Conservation (phyloP, 148 eudicot genomes). For the Dianthus caryophyllus region DNA sequence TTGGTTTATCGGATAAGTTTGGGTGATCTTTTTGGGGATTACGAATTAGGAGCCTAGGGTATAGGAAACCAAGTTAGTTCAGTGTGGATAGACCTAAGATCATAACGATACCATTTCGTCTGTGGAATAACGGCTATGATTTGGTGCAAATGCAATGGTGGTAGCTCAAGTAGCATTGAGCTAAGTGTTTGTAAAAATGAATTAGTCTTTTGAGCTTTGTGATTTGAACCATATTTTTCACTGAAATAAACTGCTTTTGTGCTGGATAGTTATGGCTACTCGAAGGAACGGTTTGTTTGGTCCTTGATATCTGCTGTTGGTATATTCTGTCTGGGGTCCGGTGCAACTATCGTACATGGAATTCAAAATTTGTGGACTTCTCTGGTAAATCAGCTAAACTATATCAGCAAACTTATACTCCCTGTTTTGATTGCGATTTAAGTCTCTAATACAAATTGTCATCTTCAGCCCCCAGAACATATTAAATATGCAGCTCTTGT, state of each 20-base stretch:
- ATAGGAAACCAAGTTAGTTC: neutral
- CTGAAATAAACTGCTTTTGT: conserved; percentile 23
- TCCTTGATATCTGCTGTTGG: conserved; percentile 99
- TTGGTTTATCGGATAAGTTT: no score
- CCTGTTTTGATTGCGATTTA: conserved; percentile 13
- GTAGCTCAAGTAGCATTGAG: neutral
- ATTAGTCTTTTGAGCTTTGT: neutral
- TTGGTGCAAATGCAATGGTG: neutral
- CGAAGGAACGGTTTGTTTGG: conserved; percentile 99
- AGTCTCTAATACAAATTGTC: conserved; percentile 14
- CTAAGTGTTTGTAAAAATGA: neutral
- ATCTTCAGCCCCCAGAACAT: conserved; percentile 69
- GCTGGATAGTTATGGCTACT: conserved; percentile 77
- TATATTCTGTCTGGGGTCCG: conserved; percentile 95
- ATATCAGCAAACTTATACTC: neutral
- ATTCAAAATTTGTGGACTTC: conserved; percentile 83
- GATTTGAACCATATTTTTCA: neutral
- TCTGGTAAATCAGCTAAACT: conserved; percentile 40
- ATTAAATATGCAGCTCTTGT: conserved; percentile 89
- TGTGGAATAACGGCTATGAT: neutral
- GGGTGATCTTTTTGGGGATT: neutral
- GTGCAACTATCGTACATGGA: conserved; percentile 94
- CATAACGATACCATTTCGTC: neutral
- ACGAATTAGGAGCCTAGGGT: neutral
- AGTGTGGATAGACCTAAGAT: neutral